Evolutionary conservation across 768 basidiomycete genomes (phyloP), one percentile per base, ranked within the genome.

Genomic region (Podaxis sp.): DNA sequence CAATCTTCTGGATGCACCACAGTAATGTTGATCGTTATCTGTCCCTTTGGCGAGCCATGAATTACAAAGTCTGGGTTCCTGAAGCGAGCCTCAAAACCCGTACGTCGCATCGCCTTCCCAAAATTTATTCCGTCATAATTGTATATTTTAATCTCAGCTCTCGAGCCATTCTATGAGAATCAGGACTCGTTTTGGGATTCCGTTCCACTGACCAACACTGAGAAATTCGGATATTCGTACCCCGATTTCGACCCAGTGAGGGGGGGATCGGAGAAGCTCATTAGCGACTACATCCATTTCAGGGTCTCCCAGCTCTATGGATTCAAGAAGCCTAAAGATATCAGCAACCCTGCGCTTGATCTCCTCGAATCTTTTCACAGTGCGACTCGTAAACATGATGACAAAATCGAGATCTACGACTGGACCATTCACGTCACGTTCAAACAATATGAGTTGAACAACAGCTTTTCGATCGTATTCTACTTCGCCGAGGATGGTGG

Each of bases 1-100:
- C 82, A 0, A 78, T 83, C 64, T 84, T 86, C 74, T 84, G 76
- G 70, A 66, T 85, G 63, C 84, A 85, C 64, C 84, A 85, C 66
- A 64, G 69, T 62, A 82, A 86, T 52, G 82, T 84, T 22, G 84
- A 86, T 63, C 79, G 83, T 19, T n/a, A 83, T 64, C 72, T 84
- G 24, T 74, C 82, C 6, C 71, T 86, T n/a, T 86, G 83, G 84
- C 71, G 75, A 5, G 83, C 80, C 1, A 63, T 84, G 49, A 76
- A 84, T 63, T 77, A 73, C 0, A 69, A 65, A 2, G 74, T 79
- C 5, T 80, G 78, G 76, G 78, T 82, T 5, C 61, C 57, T 8
- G 74, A 74, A 2, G 64, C 70, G 26, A 68, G 71, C 3, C 22
- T 15, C 2, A 66, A 67, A 4, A 68, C 68, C 46, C 78, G 76